These are phyloP conservation scores for Excoecaria agallocha DNA, from an alignment of 345 rosid species.

Conservation along the genomic window DNA sequence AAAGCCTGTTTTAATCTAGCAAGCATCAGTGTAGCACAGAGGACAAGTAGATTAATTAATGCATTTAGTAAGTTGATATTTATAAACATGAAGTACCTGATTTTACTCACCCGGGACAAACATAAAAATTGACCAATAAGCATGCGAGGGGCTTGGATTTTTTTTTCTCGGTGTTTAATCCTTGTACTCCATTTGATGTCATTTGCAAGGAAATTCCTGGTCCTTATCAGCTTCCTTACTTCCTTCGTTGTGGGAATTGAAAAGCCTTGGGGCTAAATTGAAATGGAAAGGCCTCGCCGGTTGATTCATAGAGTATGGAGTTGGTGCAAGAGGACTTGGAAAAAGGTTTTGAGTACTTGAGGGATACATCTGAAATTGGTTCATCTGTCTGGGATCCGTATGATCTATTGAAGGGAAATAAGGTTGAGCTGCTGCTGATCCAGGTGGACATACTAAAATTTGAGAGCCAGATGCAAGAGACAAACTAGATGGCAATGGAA, in stretches of 20 bases:
- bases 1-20: neutral
- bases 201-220: conserved; percentile 28
- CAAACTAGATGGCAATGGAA: conserved; percentile 47
- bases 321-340: conserved; percentile 17
- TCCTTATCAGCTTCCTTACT: conserved; percentile 19
- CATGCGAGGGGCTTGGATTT: neutral
- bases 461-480: conserved; percentile 48
- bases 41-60: neutral
- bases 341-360: conserved; percentile 34
- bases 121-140: neutral
- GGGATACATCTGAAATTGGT: conserved; percentile 49
- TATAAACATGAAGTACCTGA: conserved; percentile 22
- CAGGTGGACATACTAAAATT: conserved; percentile 28
- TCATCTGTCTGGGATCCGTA: conserved; percentile 35
- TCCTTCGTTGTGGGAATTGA: conserved; percentile 22
- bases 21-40: neutral
- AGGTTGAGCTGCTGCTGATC: conserved; percentile 11
- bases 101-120: neutral
- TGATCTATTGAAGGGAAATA: conserved; percentile 21
- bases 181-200: conserved; percentile 4
- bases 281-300: conserved; percentile 31
- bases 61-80: neutral
- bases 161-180: neutral
- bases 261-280: conserved; percentile 32
- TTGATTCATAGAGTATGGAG: conserved; percentile 21